These are phyloP conservation scores for Murraya paniculata DNA, from an alignment of 345 rosid genomes.

Conservation along the genomic window DNA sequence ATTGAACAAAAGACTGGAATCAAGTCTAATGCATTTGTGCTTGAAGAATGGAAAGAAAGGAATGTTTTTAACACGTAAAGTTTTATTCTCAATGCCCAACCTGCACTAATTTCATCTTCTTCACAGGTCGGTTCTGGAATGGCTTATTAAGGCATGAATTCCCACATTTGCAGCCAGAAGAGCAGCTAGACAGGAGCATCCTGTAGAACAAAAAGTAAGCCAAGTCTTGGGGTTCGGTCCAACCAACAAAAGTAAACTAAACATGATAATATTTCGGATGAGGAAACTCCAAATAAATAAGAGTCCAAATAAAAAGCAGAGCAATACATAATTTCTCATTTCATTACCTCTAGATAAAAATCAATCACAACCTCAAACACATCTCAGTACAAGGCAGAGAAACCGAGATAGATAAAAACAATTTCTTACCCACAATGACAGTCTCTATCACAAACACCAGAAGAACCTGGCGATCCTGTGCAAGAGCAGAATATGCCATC, in stretches of 20 bases:
- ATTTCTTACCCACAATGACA: conserved; percentile 95
- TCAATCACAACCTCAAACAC: neutral
- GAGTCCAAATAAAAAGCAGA: neutral
- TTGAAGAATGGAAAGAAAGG: neutral
- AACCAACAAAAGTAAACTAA: neutral
- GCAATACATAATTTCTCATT: neutral
- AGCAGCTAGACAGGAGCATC: conserved; percentile 93
- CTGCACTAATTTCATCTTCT: conserved; percentile 87
- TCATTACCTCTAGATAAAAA: neutral
- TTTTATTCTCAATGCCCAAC: conserved; percentile 26
- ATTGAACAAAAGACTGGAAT: neutral
- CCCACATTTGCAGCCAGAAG: conserved; percentile 92
- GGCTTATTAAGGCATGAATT: conserved; percentile 80
- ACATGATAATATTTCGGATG: neutral
- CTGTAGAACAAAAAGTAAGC: conserved; percentile 35
- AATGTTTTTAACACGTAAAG: neutral
- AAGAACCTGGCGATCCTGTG: conserved; percentile 52
- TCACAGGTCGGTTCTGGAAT: conserved; percentile 80
- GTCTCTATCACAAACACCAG: conserved; percentile 70
- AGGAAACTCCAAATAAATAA: neutral
- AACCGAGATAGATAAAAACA: conserved; percentile 5
- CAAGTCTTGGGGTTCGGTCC: neutral
- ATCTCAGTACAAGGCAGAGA: neutral
- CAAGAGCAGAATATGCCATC: conserved; percentile 99
- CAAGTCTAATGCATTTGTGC: neutral